Evolutionary conservation across 1,139 yeast species (phyloP).

Genomic region (Tardiomyces depauwii): DNA sequence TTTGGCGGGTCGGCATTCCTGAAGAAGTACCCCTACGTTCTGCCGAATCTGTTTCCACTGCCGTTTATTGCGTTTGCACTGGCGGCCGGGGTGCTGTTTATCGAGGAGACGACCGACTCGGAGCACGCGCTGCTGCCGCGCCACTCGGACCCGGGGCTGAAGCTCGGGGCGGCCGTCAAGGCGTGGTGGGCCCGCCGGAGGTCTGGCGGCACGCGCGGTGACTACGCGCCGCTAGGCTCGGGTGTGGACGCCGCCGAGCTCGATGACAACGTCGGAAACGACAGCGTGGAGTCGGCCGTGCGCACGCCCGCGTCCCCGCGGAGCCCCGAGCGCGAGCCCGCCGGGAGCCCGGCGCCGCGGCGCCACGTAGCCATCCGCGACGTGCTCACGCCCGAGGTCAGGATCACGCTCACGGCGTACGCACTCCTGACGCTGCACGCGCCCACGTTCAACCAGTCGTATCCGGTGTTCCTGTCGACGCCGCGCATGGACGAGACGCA

Average conservation of each 20-base stretch:
- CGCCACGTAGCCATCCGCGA: slow-evolving; percentile 5
- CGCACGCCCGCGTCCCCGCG: too few relatives aligned
- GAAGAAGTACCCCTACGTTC: slow-evolving; percentile 41
- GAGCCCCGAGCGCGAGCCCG: too few relatives aligned
- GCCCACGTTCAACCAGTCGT: slow-evolving; percentile 43
- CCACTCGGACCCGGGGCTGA: slow-evolving; percentile 36
- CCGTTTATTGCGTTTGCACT: slow-evolving; percentile 25
- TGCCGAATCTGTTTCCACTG: slow-evolving; percentile 49
- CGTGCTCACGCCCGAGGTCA: slow-evolving; percentile 15
- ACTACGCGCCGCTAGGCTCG: too few relatives aligned
- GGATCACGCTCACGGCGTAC: slow-evolving; percentile 15
- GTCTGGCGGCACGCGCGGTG: too few relatives aligned
- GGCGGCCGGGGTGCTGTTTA: slow-evolving; percentile 34
- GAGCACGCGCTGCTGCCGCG: slow-evolving; percentile 35
- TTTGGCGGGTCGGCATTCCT: slow-evolving; percentile 21
- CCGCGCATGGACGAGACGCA: slow-evolving; percentile 25
- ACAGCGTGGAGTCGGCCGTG: too few relatives aligned
- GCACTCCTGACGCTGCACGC: slow-evolving; percentile 35
- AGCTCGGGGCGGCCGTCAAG: not conserved
- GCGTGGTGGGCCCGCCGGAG: not conserved
- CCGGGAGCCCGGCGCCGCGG: too few relatives aligned
- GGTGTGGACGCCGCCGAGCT: too few relatives aligned
- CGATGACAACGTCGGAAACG: too few relatives aligned
- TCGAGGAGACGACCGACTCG: slow-evolving; percentile 46
- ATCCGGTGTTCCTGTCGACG: slow-evolving; percentile 50